These are phyloP conservation scores for Centella asiatica DNA, from an alignment of 129 eudicot genomes.

Conservation along the genomic window DNA sequence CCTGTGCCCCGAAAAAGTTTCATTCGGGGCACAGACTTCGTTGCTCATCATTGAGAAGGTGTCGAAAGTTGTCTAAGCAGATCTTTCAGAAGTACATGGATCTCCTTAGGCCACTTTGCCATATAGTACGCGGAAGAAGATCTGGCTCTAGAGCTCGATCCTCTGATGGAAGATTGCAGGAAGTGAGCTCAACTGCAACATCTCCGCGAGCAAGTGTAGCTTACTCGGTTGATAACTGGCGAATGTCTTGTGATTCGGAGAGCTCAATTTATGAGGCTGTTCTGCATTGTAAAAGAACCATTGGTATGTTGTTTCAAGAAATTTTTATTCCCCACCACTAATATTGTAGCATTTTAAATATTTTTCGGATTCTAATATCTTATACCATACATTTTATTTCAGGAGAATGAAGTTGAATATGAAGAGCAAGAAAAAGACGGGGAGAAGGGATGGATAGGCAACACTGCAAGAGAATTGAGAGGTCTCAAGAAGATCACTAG, in stretches of 20 bases:
- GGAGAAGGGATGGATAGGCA: not conserved
- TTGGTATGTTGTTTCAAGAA: constrained; percentile 29
- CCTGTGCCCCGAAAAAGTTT: constrained; percentile 15
- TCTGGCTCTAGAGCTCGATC: constrained; percentile 26
- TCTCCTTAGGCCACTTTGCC: constrained; percentile 36
- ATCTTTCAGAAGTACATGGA: constrained; percentile 47
- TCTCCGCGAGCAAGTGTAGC: constrained; percentile 48
- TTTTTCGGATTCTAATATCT: not conserved
- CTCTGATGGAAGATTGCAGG: constrained; percentile 16
- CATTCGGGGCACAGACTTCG: constrained; percentile 29
- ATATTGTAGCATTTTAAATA: not conserved
- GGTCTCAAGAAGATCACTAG: constrained; percentile 7
- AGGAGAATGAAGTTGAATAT: not conserved
- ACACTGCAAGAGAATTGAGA: constrained; percentile 3
- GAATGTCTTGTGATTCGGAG: constrained; percentile 78
- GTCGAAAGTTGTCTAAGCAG: constrained; percentile 38
- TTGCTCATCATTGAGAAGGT: constrained; percentile 46
- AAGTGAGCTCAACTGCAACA: constrained; percentile 24
- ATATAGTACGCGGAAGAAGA: constrained; percentile 30
- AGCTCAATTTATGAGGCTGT: constrained; percentile 89
- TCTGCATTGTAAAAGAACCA: constrained; percentile 83
- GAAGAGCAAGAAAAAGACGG: not conserved
- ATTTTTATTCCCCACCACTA: not conserved
- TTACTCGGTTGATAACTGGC: constrained; percentile 48
- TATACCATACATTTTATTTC: not conserved